These are phyloP conservation scores for Fusarium keratoplasticum DNA, from an alignment of 2,329 filamentous ascomycete species.

Conservation along the genomic window DNA sequence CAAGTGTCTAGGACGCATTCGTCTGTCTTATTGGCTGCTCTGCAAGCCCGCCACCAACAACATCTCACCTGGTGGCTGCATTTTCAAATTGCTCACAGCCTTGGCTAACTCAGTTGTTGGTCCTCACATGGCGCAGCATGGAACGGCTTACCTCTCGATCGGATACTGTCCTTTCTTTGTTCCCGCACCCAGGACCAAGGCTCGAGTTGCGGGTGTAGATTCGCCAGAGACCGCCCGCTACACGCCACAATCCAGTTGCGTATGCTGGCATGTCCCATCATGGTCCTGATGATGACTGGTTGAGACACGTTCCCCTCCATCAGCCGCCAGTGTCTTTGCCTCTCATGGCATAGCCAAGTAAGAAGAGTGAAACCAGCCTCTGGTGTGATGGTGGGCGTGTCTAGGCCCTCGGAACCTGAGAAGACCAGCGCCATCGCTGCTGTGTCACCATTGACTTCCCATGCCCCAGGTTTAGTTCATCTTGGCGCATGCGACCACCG, in stretches of 20 bases:
- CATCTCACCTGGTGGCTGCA: neutral
- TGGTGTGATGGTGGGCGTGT: neutral
- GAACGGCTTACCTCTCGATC: constrained; percentile 25
- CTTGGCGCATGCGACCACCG: neutral
- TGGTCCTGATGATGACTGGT: neutral
- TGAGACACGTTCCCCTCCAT: neutral
- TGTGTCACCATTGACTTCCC: neutral
- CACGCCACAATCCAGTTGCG: constrained; percentile 21
- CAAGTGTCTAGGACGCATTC: neutral
- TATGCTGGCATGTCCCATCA: constrained; percentile 18
- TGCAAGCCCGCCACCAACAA: neutral
- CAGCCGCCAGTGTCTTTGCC: neutral
- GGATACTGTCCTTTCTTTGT: constrained; percentile 16
- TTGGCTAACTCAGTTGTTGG: constrained; percentile 22
- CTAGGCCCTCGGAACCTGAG: neutral
- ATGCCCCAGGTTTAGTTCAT: neutral
- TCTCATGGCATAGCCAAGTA: neutral
- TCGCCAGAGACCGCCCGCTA: constrained; percentile 6
- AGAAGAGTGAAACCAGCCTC: neutral
- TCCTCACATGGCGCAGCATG: constrained; percentile 18
- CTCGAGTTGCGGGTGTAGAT: constrained; percentile 7
- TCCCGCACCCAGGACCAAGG: constrained; percentile 13
- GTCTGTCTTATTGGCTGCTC: neutral
- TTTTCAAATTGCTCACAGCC: neutral
- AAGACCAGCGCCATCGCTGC: neutral